These are phyloP conservation scores for Tephrocybe sp. DNA, from an alignment of 768 basidiomycete genomes.

Conservation along the genomic window DNA sequence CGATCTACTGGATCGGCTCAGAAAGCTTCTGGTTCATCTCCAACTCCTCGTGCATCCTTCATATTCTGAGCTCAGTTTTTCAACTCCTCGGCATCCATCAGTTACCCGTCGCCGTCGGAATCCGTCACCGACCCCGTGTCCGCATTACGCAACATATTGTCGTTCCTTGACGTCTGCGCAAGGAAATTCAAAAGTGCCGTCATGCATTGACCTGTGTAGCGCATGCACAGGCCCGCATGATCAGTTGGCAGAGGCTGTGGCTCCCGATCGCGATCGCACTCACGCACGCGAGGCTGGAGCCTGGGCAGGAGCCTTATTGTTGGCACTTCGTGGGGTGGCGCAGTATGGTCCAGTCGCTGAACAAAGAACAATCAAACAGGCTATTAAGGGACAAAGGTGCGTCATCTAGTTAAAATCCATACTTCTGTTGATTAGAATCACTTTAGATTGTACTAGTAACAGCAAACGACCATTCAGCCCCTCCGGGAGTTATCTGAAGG, in stretches of 20 bases:
- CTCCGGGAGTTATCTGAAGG: slow-evolving; percentile 38
- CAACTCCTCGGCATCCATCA: slow-evolving; percentile 56
- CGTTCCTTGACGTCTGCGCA: slow-evolving; percentile 51
- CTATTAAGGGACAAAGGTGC: slow-evolving; percentile 68
- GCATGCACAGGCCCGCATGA: slow-evolving; percentile 48
- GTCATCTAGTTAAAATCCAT: slow-evolving; percentile 17
- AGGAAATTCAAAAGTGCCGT: slow-evolving; percentile 44
- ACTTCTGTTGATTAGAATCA: slow-evolving; percentile 1
- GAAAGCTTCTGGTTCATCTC: slow-evolving; percentile 45
- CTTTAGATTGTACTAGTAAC: slow-evolving; percentile 53
- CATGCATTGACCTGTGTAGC: slow-evolving; percentile 55
- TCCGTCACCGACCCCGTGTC: slow-evolving; percentile 41
- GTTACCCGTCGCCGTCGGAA: slow-evolving; percentile 53
- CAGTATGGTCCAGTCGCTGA: too few relatives aligned
- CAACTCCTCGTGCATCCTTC: slow-evolving; percentile 52
- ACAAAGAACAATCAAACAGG: slow-evolving; percentile 63
- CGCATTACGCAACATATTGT: slow-evolving; percentile 45
- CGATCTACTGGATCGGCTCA: slow-evolving; percentile 13
- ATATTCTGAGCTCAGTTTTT: slow-evolving; percentile 43
- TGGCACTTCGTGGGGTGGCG: slow-evolving; percentile 27
- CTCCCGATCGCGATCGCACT: slow-evolving; percentile 29
- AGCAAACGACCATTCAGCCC: slow-evolving; percentile 43
- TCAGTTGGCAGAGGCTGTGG: slow-evolving; percentile 42
- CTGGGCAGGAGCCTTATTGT: slow-evolving; percentile 3
- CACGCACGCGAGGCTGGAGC: slow-evolving; percentile 29